Evolutionary conservation across 208 protist species (phyloP), one percentile per base, ranked within the genome.

Genomic region (Acanthamoeba sp.): DNA sequence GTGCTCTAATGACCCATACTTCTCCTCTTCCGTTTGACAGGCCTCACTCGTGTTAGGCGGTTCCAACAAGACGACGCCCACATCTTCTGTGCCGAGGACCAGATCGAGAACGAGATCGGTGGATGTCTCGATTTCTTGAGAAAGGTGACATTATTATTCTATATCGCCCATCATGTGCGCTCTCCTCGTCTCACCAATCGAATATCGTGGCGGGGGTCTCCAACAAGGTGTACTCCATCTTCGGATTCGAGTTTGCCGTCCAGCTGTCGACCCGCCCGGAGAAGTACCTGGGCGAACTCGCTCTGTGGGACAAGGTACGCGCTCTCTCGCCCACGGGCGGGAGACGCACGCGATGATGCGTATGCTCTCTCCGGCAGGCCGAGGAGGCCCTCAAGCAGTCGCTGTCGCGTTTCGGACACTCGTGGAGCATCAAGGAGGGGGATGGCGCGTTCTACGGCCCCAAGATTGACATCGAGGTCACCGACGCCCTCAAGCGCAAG

Each of bases 31-130:
- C 24, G 20, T 48, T 71, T 71, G 62, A 0, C 48, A 90, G 89
- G 91, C 32, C 98, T 99, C 66, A 99, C 99, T 22, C 98, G 99
- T 59, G 99, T 99, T 14, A 97, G 99, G 22, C 88, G 84, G 52
- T 99, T 99, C 97, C 98, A 99, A 95, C 99, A 99, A 97, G 99
- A 99, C 95, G 99, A 99, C 96, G 99, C 99, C 32, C 99, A 99
- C 98, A 99, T 99, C 95, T 99, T 99, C 97, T 99, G 99, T 96
- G 97, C 96, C 32, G 76, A 96, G 36, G 52, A 87, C n/a, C 88
- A 96, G 94, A 97, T 99, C 84, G 95, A 96, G 40, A 52, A 10
- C 20, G 88, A 93, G 29, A 93, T 93, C 36, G 48, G 36, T 10
- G 88, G 59, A 6, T 93, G 88, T 27, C 64, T 93, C 32, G 62